Evolutionary conservation across 331 rosid genomes (phyloP).

Genomic region (Stylosanthes scabra): DNA sequence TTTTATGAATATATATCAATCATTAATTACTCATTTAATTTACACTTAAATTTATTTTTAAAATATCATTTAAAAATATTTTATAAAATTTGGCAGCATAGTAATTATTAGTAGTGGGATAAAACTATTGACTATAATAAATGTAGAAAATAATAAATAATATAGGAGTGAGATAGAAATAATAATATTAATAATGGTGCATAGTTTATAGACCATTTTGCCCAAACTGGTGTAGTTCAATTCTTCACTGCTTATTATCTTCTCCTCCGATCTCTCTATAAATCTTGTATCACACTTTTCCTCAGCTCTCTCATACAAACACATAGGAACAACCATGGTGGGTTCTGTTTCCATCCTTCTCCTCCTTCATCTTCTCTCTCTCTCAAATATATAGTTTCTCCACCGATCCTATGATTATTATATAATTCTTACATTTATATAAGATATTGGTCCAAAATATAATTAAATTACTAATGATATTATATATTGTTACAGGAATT

Average conservation of each 20-base stretch:
- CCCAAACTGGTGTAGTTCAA: background rate
- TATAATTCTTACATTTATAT: background rate
- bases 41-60: too few species aligned
- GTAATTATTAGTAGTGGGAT: too few species aligned
- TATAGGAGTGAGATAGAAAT: background rate
- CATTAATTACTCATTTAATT: too few species aligned
- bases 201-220: slow-evolving; percentile 43
- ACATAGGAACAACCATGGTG: slow-evolving; percentile 53
- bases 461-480: background rate
- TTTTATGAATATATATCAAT: too few species aligned
- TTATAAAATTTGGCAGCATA: too few species aligned
- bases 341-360: slow-evolving; percentile 35
- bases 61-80: too few species aligned
- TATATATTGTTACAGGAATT: slow-evolving; percentile 40
- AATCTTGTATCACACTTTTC: slow-evolving; percentile 48
- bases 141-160: too few species aligned
- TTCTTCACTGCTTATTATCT: background rate
- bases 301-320: slow-evolving; percentile 32
- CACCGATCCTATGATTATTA: background rate
- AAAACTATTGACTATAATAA: too few species aligned
- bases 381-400: background rate
- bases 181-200: slow-evolving; percentile 38
- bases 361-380: background rate
- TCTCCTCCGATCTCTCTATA: slow-evolving; percentile 51
- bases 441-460: background rate